These are phyloP conservation scores for Lantana camara DNA, from an alignment of 257 asterid genomes.

Conservation along the genomic window DNA sequence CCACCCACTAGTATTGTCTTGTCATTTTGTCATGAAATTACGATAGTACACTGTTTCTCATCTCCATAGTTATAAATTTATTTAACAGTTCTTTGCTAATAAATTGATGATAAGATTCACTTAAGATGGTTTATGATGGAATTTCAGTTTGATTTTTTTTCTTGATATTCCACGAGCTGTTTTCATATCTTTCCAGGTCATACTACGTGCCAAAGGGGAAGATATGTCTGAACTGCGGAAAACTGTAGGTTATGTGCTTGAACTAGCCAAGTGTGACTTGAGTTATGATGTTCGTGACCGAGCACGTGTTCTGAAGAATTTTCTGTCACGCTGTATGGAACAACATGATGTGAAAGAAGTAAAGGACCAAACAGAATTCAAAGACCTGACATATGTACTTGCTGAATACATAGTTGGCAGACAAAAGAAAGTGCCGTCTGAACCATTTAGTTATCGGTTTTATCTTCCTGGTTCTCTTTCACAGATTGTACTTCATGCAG, in stretches of 20 bases:
- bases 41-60: no score
- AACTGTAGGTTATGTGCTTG: conserved; percentile 65
- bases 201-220: conserved; percentile 64
- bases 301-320: conserved; percentile 65
- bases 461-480: conserved; percentile 99
- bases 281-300: conserved; percentile 96
- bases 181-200: conserved; percentile 54
- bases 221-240: conserved; percentile 43
- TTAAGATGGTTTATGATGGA: conserved; percentile 11
- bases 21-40: neutral
- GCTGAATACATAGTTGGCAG: conserved; percentile 69
- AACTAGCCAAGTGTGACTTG: conserved; percentile 81
- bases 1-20: conserved; percentile 4
- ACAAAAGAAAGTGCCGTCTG: conserved; percentile 46
- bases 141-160: conserved; percentile 5
- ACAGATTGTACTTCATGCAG: conserved; percentile 96
- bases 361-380: conserved; percentile 40
- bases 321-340: conserved; percentile 51
- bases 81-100: conserved; percentile 10
- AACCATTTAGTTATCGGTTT: conserved; percentile 62
- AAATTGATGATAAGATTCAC: no score
- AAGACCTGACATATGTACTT: conserved; percentile 45
- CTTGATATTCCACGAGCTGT: conserved; percentile 16
- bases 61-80: conserved; percentile 6
- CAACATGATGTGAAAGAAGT: conserved; percentile 44